Base-by-base conservation (phyloP, 1,284 basidiomycete species). In the Ganoderma meredithae region DNA sequence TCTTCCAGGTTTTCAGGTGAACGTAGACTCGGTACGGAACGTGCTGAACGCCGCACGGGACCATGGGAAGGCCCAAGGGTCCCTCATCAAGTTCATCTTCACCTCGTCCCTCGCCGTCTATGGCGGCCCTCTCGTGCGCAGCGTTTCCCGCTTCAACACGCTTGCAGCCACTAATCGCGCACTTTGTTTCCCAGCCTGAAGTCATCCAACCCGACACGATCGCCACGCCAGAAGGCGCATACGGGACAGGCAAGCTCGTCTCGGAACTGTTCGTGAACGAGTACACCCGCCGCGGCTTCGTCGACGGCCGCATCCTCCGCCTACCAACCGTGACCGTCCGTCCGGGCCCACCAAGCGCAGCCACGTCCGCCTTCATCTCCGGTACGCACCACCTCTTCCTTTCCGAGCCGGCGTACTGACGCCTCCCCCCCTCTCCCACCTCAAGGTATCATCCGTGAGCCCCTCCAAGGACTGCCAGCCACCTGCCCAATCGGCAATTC, bases 221-320 rank as follows among this genome's bases (percentile, higher is more conserved):
- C 19, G 81, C 88, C 5, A 84, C 86, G 5, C 87, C 88, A 2
- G 83, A 88, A 70, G 81, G 87, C 53, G 84, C 86, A 22, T 90
- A 90, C 75, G 89, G 89, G 13, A 82, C 85, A 71, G 85, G 81
- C 43, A 90, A 90, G 76, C 83, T 87, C 56, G 83, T 85, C 25
- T 82, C 83, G n/a, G 90, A 91, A 78, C 79, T 89, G 40, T 82
- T 89, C 69, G 82, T 87, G 33, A 90, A 88, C 78, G 90, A 91
- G 73, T 90, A 87, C 75, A 83, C 87, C 0, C 84, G 90, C n/a
- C 82, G 88, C 58, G 87, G 88, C 3, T 87, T 86, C 71, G 76
- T 90, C 59, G 88, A 90, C 71, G 89, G 88, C 19, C 84, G 88
- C 39, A 86, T 89, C 71, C 78, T 90, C 47, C 86, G 88, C 44